Evolutionary conservation across 1,139 yeast genomes (phyloP).

Genomic region (Yamadazyma conglobata): DNA sequence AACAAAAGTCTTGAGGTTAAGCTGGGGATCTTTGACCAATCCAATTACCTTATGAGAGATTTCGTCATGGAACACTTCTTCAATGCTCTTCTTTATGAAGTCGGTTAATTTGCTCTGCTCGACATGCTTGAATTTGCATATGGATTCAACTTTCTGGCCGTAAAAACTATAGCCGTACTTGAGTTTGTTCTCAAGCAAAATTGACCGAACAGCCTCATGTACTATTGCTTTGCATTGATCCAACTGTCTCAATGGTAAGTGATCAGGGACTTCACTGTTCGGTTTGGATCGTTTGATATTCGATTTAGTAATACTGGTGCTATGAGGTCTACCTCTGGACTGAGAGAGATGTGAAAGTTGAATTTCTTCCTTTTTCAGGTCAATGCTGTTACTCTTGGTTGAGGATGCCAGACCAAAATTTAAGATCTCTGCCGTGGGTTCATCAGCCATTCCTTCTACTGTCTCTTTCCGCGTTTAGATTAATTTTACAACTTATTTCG

Average conservation of each 20-base stretch:
- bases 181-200: constrained; percentile 19
- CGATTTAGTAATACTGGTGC: constrained; percentile 1
- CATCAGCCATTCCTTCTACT: constrained; percentile 10
- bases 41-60: constrained; percentile 8
- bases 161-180: constrained; percentile 25
- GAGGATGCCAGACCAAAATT: constrained; percentile 11
- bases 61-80: constrained; percentile 12
- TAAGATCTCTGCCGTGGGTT: constrained; percentile 12
- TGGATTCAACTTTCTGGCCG: constrained; percentile 28
- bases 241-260: constrained; percentile 11
- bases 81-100: constrained; percentile 19
- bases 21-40: constrained; percentile 2
- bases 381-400: too few relatives aligned
- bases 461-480: too few relatives aligned
- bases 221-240: constrained; percentile 12
- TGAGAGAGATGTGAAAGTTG: constrained; percentile 8
- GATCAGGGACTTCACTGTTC: constrained; percentile 10
- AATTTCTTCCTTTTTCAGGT: too few relatives aligned
- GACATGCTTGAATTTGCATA: constrained; percentile 31
- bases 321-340: constrained; percentile 9
- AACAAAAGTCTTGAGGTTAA: constrained; percentile 7
- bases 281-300: constrained; percentile 1
- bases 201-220: constrained; percentile 17
- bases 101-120: constrained; percentile 31
- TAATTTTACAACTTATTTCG: not conserved